A percentile compares a stretch with the other conserved stretches of the same genome.
These are phyloP conservation scores for Colletotrichum sp. DNA, from an alignment of 2,329 filamentous ascomycete species.

Conservation along the genomic window DNA sequence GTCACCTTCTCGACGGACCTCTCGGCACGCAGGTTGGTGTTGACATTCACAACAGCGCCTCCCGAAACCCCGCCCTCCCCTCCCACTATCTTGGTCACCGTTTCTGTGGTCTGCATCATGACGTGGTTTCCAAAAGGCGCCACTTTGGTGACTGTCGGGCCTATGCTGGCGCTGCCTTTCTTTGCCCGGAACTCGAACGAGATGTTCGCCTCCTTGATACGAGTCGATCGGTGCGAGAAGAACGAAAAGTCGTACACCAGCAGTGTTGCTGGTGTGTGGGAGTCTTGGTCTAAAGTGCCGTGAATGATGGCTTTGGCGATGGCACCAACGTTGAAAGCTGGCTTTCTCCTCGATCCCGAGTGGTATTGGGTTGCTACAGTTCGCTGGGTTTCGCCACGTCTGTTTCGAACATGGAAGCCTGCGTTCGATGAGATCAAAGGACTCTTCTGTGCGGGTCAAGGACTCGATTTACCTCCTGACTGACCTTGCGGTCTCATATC, in stretches of 20 bases:
- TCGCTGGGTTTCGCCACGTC: not conserved
- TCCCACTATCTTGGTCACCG: not conserved
- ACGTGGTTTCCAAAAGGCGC: not conserved
- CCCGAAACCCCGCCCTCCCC: not conserved
- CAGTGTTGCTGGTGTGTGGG: not conserved
- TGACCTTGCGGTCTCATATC: not conserved
- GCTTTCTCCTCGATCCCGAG: not conserved
- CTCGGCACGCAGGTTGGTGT: not conserved
- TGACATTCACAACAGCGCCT: not conserved
- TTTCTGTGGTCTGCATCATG: not conserved
- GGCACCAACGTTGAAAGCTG: not conserved
- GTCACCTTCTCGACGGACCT: not conserved
- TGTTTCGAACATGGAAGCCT: not conserved
- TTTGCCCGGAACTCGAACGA: not conserved
- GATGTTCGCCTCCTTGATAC: not conserved
- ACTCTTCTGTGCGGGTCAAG: not conserved
- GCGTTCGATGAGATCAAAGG: not conserved
- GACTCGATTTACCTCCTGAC: not conserved
- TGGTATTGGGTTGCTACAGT: not conserved
- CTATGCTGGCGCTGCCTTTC: not conserved
- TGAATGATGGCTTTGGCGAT: not conserved
- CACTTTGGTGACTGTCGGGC: not conserved
- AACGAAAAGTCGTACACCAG: not conserved
- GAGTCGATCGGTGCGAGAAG: not conserved
- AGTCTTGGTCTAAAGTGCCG: not conserved